These are phyloP conservation scores for Hortaea sp. DNA, from an alignment of 2,329 filamentous ascomycete genomes.

Conservation along the genomic window DNA sequence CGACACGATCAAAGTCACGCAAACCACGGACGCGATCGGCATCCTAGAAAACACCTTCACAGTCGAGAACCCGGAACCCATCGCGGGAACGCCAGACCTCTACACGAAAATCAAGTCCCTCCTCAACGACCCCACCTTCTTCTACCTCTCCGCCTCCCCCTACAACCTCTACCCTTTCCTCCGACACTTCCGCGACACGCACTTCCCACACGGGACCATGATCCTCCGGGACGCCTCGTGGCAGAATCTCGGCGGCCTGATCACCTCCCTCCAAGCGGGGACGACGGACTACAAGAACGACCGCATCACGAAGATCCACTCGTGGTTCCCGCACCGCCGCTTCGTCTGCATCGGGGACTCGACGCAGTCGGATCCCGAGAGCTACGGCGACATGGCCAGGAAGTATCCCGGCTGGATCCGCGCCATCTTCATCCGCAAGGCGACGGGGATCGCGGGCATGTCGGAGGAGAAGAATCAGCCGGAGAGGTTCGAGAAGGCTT, in stretches of 20 bases:
- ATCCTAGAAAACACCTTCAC: conserved; percentile 79
- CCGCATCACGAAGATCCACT: conserved; percentile 66
- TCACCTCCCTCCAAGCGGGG: conserved; percentile 67
- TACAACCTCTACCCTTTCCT: conserved; percentile 86
- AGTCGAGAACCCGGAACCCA: conserved; percentile 54
- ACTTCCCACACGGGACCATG: conserved; percentile 70
- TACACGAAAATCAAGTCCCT: conserved; percentile 55
- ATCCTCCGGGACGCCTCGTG: conserved; percentile 77
- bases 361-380: conserved; percentile 83
- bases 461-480: conserved; percentile 58
- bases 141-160: conserved; percentile 87
- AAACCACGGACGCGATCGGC: conserved; percentile 66
- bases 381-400: conserved; percentile 69
- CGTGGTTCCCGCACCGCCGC: conserved; percentile 61
- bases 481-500: conserved; percentile 72
- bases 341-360: conserved; percentile 84
- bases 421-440: conserved; percentile 77
- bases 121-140: conserved; percentile 61
- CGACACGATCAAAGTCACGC: conserved; percentile 88
- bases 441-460: conserved; percentile 63
- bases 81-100: conserved; percentile 74
- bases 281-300: conserved; percentile 81
- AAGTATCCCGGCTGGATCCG: conserved; percentile 61
- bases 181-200: conserved; percentile 61
- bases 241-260: conserved; percentile 71